Evolutionary conservation across 768 basidiomycete genomes (phyloP).

Genomic region (Boletus pseudo-olivaceus): DNA sequence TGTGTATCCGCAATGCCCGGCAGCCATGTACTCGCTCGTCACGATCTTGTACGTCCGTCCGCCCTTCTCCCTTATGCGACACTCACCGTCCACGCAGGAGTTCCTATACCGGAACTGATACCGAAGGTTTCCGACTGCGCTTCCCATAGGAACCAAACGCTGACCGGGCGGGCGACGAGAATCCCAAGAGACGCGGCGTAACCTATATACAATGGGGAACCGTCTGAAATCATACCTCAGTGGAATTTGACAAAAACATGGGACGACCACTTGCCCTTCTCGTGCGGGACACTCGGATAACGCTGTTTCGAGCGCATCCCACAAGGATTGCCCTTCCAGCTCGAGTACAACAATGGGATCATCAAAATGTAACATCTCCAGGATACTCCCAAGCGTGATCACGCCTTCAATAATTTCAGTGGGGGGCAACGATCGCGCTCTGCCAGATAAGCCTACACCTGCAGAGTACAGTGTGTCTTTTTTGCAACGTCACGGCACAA

Average conservation of each 20-base stretch:
- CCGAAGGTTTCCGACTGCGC: conserved; percentile 16
- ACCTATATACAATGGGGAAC: conserved; percentile 83
- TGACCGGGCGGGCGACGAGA: conserved; percentile 66
- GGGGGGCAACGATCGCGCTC: not conserved
- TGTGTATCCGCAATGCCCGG: conserved; percentile 79
- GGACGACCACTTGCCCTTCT: conserved; percentile 62
- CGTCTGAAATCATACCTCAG: conserved; percentile 51
- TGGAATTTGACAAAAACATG: not conserved
- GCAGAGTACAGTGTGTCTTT: conserved; percentile 81
- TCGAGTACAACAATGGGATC: conserved; percentile 80
- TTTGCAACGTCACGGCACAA: conserved; percentile 79
- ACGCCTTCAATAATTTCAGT: conserved; percentile 42
- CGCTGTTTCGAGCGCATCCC: conserved; percentile 79
- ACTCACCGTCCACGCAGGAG: conserved; percentile 45
- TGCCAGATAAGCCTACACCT: conserved; percentile 40
- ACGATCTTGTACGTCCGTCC: conserved; percentile 73
- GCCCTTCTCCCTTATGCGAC: conserved; percentile 48
- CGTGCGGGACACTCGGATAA: too few relatives aligned
- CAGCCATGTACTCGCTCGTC: conserved; percentile 82
- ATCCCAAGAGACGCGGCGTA: conserved; percentile 86
- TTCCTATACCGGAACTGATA: conserved; percentile 18
- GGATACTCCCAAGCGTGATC: conserved; percentile 83
- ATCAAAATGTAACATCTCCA: conserved; percentile 69
- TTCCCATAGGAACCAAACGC: conserved; percentile 63
- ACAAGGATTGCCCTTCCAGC: conserved; percentile 70